Evolutionary conservation across 2,329 filamentous ascomycete species (phyloP).

Genomic region (Nothomitra cinnamomea): DNA sequence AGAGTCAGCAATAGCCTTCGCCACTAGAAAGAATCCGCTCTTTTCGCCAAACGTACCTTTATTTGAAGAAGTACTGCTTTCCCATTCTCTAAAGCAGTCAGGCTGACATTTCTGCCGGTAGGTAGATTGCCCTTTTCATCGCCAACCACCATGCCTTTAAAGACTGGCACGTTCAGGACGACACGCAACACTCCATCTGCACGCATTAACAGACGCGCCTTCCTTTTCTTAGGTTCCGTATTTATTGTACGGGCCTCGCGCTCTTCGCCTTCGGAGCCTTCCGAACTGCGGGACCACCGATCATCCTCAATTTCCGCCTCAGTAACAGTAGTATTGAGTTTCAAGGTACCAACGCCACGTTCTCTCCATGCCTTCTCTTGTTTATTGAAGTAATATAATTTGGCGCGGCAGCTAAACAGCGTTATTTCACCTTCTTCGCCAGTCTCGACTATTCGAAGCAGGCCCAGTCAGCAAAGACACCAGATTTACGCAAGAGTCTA

Average conservation of each 20-base stretch:
- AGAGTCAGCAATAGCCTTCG: constrained; percentile 16
- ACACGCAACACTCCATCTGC: constrained; percentile 79
- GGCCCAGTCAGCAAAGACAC: not conserved
- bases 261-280: constrained; percentile 19
- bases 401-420: constrained; percentile 58
- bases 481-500: not conserved
- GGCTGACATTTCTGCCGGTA: constrained; percentile 50
- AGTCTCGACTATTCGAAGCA: constrained; percentile 49
- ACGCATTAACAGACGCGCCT: constrained; percentile 68
- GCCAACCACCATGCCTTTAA: constrained; percentile 64
- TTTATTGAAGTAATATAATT: constrained; percentile 66
- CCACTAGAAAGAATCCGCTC: constrained; percentile 40
- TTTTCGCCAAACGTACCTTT: constrained; percentile 28
- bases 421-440: constrained; percentile 74
- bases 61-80: constrained; percentile 35
- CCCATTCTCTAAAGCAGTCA: constrained; percentile 40
- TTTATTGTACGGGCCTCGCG: constrained; percentile 16
- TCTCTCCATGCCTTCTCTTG: constrained; percentile 69
- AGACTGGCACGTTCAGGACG: constrained; percentile 68
- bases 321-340: constrained; percentile 56
- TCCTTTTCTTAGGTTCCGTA: constrained; percentile 29
- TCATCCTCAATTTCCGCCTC: constrained; percentile 38
- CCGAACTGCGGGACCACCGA: constrained; percentile 29
- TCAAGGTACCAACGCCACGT: constrained; percentile 66
- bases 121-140: constrained; percentile 44